These are phyloP conservation scores for Hygrocybe punicea DNA, from an alignment of 768 basidiomycete species.

Conservation along the genomic window DNA sequence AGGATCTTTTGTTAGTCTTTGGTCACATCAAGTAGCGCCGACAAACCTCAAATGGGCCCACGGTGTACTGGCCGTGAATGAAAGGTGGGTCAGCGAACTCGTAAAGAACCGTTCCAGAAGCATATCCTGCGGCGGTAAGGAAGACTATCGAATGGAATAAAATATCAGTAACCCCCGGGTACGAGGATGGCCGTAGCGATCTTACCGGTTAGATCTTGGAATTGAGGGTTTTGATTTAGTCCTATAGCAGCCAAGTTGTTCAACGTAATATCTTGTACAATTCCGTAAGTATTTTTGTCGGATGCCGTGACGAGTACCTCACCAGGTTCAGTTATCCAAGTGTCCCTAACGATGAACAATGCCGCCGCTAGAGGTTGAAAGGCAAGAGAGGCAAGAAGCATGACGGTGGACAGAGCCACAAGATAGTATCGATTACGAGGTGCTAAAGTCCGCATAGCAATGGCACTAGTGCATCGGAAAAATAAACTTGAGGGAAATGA, in stretches of 20 bases:
- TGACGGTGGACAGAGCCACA: conserved; percentile 47
- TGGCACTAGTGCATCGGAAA: conserved; percentile 35
- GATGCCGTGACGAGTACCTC: conserved; percentile 3
- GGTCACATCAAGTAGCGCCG: background rate
- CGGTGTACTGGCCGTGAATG: conserved; percentile 42
- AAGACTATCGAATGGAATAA: conserved; percentile 35
- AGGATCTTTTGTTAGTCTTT: no score
- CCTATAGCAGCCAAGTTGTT: conserved; percentile 40
- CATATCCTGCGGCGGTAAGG: conserved; percentile 53
- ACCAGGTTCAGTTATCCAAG: conserved; percentile 45
- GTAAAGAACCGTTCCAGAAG: conserved; percentile 49
- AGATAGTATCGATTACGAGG: conserved; percentile 48
- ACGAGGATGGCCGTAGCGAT: background rate
- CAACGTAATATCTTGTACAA: conserved; percentile 34
- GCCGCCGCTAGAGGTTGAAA: conserved; percentile 55
- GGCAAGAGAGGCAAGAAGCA: conserved; percentile 45
- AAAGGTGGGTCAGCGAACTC: conserved; percentile 46
- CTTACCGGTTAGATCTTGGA: conserved; percentile 48
- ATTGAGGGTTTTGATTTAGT: conserved; percentile 45
- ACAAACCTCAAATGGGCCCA: conserved; percentile 45
- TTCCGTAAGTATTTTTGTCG: background rate
- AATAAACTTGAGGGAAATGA: conserved; percentile 1
- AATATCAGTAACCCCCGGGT: background rate
- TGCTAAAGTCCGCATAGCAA: conserved; percentile 47
- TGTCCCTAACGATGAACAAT: conserved; percentile 46